Evolutionary conservation across 75 land plant species (phyloP).

Genomic region (Sequoia sempervirens): DNA sequence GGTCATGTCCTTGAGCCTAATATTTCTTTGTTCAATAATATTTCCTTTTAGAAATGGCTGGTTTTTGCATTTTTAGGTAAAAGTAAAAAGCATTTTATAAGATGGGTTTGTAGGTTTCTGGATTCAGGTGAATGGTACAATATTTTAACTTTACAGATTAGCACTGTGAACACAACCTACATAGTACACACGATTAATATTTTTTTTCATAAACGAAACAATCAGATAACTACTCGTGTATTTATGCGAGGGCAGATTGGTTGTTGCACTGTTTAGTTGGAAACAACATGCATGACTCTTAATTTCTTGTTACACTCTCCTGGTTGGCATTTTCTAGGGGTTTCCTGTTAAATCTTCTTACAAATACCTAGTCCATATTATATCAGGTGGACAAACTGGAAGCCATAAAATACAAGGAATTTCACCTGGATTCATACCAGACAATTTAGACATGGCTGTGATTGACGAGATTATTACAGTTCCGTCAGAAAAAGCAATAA

Average conservation of each 20-base stretch:
- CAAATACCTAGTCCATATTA: not conserved
- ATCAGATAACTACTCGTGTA: not conserved
- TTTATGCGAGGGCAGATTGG: not conserved
- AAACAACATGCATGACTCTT: not conserved
- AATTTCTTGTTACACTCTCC: not conserved
- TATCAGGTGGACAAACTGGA: slow-evolving; percentile 19
- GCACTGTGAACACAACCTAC: too few relatives aligned
- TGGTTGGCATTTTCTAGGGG: not conserved
- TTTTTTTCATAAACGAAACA: not conserved
- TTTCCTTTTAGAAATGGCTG: not conserved
- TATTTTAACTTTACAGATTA: too few relatives aligned
- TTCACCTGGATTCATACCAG: slow-evolving; percentile 26
- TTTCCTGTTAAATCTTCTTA: not conserved
- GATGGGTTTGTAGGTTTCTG: too few relatives aligned
- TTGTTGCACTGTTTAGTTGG: not conserved
- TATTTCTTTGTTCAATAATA: not conserved
- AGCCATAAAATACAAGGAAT: slow-evolving; percentile 24
- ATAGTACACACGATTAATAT: not conserved
- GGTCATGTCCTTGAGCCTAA: not conserved
- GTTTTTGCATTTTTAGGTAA: not conserved
- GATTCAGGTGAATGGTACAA: too few relatives aligned
- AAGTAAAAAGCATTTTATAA: not conserved
- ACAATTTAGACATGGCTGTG: slow-evolving; percentile 18
- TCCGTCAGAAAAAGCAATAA: slow-evolving; percentile 18
- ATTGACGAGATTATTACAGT: slow-evolving; percentile 24